Percentiles rank a stretch among this genome's conserved stretches.
Conservation (phyloP, 805 yeast genomes). For the Saturnispora besseyi region DNA sequence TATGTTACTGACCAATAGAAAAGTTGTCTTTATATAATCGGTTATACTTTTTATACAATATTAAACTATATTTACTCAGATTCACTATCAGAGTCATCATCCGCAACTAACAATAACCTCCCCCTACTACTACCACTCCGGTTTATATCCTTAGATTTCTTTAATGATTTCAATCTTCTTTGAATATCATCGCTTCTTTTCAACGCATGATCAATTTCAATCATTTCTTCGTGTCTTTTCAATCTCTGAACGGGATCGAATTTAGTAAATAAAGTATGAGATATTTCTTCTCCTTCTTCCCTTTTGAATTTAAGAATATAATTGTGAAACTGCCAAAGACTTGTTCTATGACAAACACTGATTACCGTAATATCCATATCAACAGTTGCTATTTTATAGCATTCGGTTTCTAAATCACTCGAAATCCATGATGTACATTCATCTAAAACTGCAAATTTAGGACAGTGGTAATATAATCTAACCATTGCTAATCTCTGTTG, state of each 20-base stretch:
- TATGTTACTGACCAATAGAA: slow-evolving; percentile 33
- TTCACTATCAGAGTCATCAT: slow-evolving; percentile 11
- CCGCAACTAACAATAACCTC: slow-evolving; percentile 20
- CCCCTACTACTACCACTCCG: slow-evolving; percentile 8
- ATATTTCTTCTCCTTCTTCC: slow-evolving; percentile 9
- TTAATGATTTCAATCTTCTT: slow-evolving; percentile 57
- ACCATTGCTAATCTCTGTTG: slow-evolving; percentile 94
- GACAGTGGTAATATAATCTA: slow-evolving; percentile 80
- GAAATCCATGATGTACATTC: slow-evolving; percentile 95
- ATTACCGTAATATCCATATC: slow-evolving; percentile 68
- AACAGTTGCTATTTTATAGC: slow-evolving; percentile 73
- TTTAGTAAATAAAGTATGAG: slow-evolving; percentile 33
- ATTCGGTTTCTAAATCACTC: slow-evolving; percentile 80
- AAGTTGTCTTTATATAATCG: slow-evolving; percentile 35
- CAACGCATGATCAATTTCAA: slow-evolving; percentile 56
- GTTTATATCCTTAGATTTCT: slow-evolving; percentile 16
- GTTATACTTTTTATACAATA: neutral
- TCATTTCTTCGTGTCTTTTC: slow-evolving; percentile 67
- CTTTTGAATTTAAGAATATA: slow-evolving; percentile 58
- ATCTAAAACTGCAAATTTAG: slow-evolving; percentile 89
- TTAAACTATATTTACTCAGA: neutral
- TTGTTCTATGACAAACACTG: slow-evolving; percentile 88
- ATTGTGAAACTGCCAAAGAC: slow-evolving; percentile 87
- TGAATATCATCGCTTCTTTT: slow-evolving; percentile 62
- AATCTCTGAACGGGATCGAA: slow-evolving; percentile 70